Evolutionary conservation across 106 monocot species (phyloP).

Genomic region (Dendrobium nobile): DNA sequence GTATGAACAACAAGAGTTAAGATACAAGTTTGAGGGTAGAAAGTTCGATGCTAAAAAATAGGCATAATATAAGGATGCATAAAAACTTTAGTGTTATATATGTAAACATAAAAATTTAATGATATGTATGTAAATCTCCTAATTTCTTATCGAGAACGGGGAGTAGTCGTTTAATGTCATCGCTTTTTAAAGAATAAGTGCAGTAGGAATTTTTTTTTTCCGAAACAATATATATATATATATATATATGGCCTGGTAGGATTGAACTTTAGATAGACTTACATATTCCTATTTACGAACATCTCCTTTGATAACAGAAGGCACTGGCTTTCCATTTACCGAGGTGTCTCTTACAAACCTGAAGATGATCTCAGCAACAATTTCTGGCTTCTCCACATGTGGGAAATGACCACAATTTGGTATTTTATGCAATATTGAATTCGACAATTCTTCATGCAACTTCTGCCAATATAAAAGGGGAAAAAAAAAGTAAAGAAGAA

Average conservation of each 20-base stretch:
- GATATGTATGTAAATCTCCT: too few species aligned
- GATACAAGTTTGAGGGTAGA: too few species aligned
- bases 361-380: slow-evolving; percentile 22
- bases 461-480: slow-evolving; percentile 19
- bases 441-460: slow-evolving; percentile 32
- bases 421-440: slow-evolving; percentile 33
- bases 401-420: slow-evolving; percentile 65
- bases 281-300: neutral
- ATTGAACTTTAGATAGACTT: neutral
- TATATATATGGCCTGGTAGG: neutral
- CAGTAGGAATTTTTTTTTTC: too few species aligned
- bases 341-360: slow-evolving; percentile 22
- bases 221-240: too few species aligned
- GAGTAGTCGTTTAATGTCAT: too few species aligned
- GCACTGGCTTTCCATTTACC: neutral
- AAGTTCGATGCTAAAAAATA: neutral
- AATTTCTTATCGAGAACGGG: too few species aligned
- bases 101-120: neutral
- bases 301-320: neutral
- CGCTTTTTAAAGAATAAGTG: too few species aligned
- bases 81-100: neutral
- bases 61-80: neutral
- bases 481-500: too few species aligned
- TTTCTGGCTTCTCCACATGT: slow-evolving; percentile 47
- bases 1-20: too few species aligned